A percentile compares a stretch with the other conserved stretches of the same genome.
phyloP scores from a whole-genome alignment of 148 eudicot species.

The Simmondsia chinensis region DNA sequence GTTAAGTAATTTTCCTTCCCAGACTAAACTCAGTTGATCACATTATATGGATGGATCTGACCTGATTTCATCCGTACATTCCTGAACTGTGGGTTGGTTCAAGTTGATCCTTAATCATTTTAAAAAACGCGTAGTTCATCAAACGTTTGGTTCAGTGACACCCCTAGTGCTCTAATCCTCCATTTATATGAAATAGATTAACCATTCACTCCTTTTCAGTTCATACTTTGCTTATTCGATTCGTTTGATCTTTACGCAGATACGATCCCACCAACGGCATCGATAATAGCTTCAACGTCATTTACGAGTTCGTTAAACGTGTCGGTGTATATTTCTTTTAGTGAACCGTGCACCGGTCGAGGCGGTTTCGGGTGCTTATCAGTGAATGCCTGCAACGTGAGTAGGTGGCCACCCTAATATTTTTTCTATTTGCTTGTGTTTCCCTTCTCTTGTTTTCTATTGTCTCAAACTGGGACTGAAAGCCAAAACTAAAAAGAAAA shows the following conservation, averaged over 20 bases:
- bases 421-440: neutral
- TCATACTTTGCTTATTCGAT: conserved; percentile 1
- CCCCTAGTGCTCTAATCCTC: too few species aligned
- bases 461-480: neutral
- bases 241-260: conserved; percentile 35
- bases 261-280: conserved; percentile 77
- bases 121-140: too few species aligned
- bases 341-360: conserved; percentile 69
- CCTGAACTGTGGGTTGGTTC: too few species aligned
- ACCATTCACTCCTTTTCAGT: too few species aligned
- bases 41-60: too few species aligned
- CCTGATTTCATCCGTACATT: too few species aligned
- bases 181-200: too few species aligned
- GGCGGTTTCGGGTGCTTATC: conserved; percentile 78
- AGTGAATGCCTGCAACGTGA: conserved; percentile 74
- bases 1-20: too few species aligned
- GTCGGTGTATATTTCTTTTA: conserved; percentile 63
- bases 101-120: too few species aligned
- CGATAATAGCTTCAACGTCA: conserved; percentile 41
- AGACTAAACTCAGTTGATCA: too few species aligned
- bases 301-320: conserved; percentile 54
- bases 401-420: conserved; percentile 30
- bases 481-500: too few species aligned
- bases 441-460: neutral
- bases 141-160: too few species aligned